phyloP scores from a whole-genome alignment of 148 eudicot genomes.

The Chenopodium suecicum region DNA sequence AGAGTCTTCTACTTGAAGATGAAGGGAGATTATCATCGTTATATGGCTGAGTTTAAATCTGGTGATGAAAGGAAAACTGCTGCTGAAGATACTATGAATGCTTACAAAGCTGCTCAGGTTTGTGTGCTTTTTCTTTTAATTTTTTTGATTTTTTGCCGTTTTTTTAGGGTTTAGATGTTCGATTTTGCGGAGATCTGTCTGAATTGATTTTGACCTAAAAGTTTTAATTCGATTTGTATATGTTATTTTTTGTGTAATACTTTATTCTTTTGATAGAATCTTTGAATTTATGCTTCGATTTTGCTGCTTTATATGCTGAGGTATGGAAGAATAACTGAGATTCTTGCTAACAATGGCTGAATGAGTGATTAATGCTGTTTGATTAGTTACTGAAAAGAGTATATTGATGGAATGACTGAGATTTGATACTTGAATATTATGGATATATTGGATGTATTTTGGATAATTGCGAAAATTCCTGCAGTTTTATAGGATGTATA shows the following conservation, averaged over 20 bases:
- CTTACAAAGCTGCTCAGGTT: conserved; percentile 63
- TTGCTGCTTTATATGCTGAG: not conserved
- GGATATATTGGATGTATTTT: not conserved
- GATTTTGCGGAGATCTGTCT: conserved; percentile 1
- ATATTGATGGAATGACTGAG: not conserved
- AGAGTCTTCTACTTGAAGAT: conserved; percentile 62
- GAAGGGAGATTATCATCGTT: conserved; percentile 64
- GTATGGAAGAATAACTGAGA: not conserved
- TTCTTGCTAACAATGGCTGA: not conserved
- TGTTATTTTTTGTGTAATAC: not conserved
- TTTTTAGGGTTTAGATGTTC: not conserved
- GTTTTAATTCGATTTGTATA: not conserved
- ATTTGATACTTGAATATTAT: not conserved
- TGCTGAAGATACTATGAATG: conserved; percentile 52
- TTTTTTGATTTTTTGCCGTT: not conserved
- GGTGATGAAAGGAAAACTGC: conserved; percentile 50
- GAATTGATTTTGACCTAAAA: not conserved
- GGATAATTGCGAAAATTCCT: not conserved
- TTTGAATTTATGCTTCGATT: not conserved
- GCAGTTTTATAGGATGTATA: not conserved
- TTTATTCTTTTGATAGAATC: not conserved
- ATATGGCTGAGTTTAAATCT: conserved; percentile 51
- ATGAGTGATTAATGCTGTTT: not conserved
- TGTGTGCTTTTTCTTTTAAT: not conserved
- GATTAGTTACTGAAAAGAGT: not conserved